Evolutionary conservation across 2,329 filamentous ascomycete genomes (phyloP), one percentile per base, ranked within the genome.

Genomic region (Aspergillus ustus): DNA sequence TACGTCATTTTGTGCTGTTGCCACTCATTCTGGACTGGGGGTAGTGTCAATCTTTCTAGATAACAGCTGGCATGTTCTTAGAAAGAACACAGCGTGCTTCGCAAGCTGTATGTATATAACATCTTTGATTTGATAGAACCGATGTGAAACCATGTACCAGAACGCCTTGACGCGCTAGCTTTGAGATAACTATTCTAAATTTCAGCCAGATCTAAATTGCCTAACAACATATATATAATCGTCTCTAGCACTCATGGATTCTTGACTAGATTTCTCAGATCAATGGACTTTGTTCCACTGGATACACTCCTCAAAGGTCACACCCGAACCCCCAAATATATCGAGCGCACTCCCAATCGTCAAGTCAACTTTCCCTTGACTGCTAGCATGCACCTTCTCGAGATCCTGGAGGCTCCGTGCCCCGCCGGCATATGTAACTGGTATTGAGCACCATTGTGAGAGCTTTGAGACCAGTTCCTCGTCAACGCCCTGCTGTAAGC

Each of bases 271-370:
- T 40, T 15, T 13, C 13, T 40, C 37, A 50, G 20, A 49, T 69
- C 48, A 77, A 67, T 80, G 73, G 29, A 66, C 66, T 56, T 77
- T 80, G 74, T 98, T 98, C 95, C 95, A 99, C 69, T 83, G 81
- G 40, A 97, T 89, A 75, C 94, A 98, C 60, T 97, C 93, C 37
- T 91, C 89, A 73, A 98, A 93, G 64, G 85, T 92, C 57, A 97
- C 92, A 1, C 92, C 91, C 19, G 83, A 87, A 1, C 95, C 95
- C 8, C 95, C 95, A 76, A 99, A 99, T 67, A 97, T 93, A 79
- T 99, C 95, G 70, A 99, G 79, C 1, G 95, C 95, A 75, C 95
- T 98, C 13, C 95, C 95, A 73, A 98, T 98, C 0, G 95, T 99
- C 69, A 99, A 82, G 74, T 99, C 93, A 22, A 98, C 89, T 74